Evolutionary conservation across 2,329 filamentous ascomycete genomes (phyloP), one percentile per base, ranked within the genome.

Genomic region (Graphiopsis chlorocephala): DNA sequence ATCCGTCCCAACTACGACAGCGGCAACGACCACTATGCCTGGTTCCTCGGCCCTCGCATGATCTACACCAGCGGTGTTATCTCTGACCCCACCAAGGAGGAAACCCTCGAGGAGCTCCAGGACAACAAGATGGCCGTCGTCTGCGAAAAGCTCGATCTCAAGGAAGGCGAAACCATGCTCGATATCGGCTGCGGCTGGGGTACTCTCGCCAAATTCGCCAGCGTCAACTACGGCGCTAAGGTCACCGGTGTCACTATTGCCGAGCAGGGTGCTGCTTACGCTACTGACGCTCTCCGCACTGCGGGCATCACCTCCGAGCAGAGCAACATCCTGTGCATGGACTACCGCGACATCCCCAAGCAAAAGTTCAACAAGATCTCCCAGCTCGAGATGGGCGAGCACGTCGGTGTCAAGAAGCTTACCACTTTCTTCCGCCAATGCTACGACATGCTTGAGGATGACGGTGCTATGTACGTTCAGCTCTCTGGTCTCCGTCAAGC

Each of bases 181-280:
- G 95, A 98, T 75, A 96, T 99, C 75, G 95, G 95, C 76, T 98
- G 94, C 77, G 95, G 95, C 72, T 99, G 95, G 95, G 95, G 95
- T 75, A 98, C 95, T 35, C 90, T 99, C 65, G 90, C 93, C 75
- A 92, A 92, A 75, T 98, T 93, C 75, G 95, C 95, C 72, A 94
- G 90, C 71, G 89, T 91, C 78, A 93, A 97, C 85, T 97, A 96
- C 77, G 93, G 92, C 68, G 92, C 91, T 65, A 83, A 89, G 62
- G 90, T 88, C 67, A 95, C 92, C 53, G 95, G 95, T 83, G 86
- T 98, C 77, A 98, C 95, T 67, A 90, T 98, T 65, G 95, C 92
- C 70, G 90, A 91, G 77, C 97, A 99, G 82, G 94, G 97, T 83
- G 97, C 94, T 67, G 92, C 92, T 58, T 98, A 93, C 93, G 95